Evolutionary conservation across 441 rosid genomes (phyloP), one percentile per base, ranked within the genome.

Genomic region (Manihot esculenta): DNA sequence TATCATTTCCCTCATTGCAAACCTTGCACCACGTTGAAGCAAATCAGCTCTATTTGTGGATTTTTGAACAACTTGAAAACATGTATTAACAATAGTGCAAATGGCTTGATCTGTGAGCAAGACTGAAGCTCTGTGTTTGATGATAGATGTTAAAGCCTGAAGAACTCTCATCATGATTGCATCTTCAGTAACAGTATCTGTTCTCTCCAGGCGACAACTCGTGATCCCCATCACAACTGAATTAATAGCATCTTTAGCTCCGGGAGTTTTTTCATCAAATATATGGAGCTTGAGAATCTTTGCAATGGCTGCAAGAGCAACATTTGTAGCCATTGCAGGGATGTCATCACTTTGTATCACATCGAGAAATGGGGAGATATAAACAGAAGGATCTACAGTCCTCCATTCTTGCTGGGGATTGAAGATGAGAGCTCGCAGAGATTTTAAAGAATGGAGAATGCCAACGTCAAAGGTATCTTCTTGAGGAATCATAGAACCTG

Each of bases 351-450:
- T 87, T 55, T 90, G 97, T 18, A 88, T 74, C 15, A 89, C 94
- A 38, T 94, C 97, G 13, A 92, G 89, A 66, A 94, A 94, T 0
- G 97, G 94, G 35, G 89, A 77, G 18, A 94, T 82, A 42, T 94
- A 94, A 68, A 94, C 79, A 18, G 88, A 82, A 15, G 99, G 99
- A 80, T 92, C 97, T 3, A 89, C 79, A 49, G 82, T 76, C 0
- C 89, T 86, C 97, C 97, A 92, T 63, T 90, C 91, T 51, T 94
- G 97, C 33, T 87, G 97, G 23, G 97, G 97, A 74, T 88, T 92
- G 85, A 94, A 92, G 53, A 94, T 87, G 60, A 90, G 82, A 17
- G 91, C 83, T 24, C 97, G 85, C 0, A 94, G 73, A 2, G 99
- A 89, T 79, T 90, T 94, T 0, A 94, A 62, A 64, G 97, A 88